Evolutionary conservation across 2,329 filamentous ascomycete species (phyloP).

Genomic region (Trichoderma koningii): DNA sequence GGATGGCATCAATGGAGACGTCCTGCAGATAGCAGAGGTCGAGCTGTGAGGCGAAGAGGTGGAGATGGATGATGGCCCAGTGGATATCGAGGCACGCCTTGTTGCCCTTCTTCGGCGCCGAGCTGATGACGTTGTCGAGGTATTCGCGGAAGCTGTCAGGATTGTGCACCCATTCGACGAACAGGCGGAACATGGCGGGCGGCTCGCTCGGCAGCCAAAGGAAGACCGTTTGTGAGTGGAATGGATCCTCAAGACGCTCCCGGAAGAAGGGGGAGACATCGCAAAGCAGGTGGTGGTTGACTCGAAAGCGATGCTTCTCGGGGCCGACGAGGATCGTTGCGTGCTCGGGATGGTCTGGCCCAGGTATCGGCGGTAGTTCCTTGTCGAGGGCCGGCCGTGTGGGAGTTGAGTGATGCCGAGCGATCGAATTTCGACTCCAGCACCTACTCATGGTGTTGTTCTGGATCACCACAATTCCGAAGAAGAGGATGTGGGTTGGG

Average conservation of each 20-base stretch:
- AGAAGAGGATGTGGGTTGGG: no score
- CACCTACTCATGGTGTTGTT: background rate
- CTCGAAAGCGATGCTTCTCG: constrained; percentile 45
- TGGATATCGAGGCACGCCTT: constrained; percentile 48
- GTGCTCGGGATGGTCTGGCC: constrained; percentile 29
- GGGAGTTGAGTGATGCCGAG: constrained; percentile 12
- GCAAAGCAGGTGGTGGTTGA: constrained; percentile 51
- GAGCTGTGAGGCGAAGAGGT: constrained; percentile 58
- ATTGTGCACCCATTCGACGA: constrained; percentile 55
- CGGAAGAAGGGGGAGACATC: constrained; percentile 52
- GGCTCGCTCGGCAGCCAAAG: constrained; percentile 51
- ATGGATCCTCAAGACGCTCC: constrained; percentile 45
- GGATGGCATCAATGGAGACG: constrained; percentile 58
- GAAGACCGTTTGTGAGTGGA: constrained; percentile 37
- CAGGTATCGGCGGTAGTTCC: constrained; percentile 31
- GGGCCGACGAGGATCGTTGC: constrained; percentile 48
- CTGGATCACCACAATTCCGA: background rate
- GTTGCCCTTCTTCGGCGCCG: constrained; percentile 36
- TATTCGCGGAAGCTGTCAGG: constrained; percentile 46
- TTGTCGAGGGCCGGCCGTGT: constrained; percentile 30
- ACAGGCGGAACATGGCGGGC: constrained; percentile 55
- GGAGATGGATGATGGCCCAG: constrained; percentile 58
- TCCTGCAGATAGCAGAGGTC: constrained; percentile 56
- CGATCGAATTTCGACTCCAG: background rate
- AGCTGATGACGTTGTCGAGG: constrained; percentile 46